These are phyloP conservation scores for Botryosphaeria dothidea DNA, from an alignment of 2,329 filamentous ascomycete species.

Conservation along the genomic window DNA sequence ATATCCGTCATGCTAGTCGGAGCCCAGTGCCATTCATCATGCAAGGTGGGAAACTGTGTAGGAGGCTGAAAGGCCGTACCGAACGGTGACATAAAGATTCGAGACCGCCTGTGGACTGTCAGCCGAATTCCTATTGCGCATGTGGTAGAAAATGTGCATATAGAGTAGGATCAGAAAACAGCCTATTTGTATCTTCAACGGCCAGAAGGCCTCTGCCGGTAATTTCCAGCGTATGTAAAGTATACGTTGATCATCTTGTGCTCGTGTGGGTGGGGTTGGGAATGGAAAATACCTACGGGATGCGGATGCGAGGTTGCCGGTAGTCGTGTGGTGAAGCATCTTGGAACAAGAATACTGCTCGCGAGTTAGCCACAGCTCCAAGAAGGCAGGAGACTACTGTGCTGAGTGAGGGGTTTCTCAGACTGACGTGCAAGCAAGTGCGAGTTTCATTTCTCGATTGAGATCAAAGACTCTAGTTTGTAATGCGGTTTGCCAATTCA, in stretches of 20 bases:
- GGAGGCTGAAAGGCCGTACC: slow-evolving; percentile 27
- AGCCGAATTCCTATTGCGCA: background rate
- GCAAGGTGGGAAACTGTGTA: slow-evolving; percentile 28
- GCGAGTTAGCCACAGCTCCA: background rate
- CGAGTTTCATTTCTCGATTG: slow-evolving; percentile 42
- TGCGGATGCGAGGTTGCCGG: background rate
- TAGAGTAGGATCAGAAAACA: slow-evolving; percentile 39
- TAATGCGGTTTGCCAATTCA: slow-evolving; percentile 42
- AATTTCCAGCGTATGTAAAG: slow-evolving; percentile 46
- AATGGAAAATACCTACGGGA: slow-evolving; percentile 22
- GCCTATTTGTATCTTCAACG: slow-evolving; percentile 42
- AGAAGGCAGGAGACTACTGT: background rate
- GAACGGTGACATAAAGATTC: slow-evolving; percentile 22
- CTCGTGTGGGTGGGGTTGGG: slow-evolving; percentile 23
- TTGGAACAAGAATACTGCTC: background rate
- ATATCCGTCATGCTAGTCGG: slow-evolving; percentile 80
- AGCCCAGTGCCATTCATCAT: slow-evolving; percentile 99
- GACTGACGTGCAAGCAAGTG: slow-evolving; percentile 45
- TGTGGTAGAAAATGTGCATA: background rate
- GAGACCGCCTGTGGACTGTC: background rate
- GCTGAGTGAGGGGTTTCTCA: slow-evolving; percentile 31
- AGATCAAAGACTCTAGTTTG: slow-evolving; percentile 50
- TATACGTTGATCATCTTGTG: slow-evolving; percentile 39
- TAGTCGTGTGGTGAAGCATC: background rate
- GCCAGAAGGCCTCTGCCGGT: slow-evolving; percentile 43